phyloP scores from a whole-genome alignment of 768 basidiomycete genomes.

The Lentinula sp. region DNA sequence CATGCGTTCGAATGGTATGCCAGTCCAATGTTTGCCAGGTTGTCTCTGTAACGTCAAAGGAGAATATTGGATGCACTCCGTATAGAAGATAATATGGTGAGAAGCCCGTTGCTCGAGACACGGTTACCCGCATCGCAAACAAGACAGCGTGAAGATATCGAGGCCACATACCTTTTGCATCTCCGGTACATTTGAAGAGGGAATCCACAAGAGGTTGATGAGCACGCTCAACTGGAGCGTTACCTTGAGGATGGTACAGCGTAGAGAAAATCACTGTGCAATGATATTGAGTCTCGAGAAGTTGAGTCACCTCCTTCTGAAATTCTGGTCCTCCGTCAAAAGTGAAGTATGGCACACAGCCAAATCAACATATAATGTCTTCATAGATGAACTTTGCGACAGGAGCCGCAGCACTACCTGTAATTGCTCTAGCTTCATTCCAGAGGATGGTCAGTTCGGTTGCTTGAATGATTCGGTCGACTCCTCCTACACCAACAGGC shows the following conservation, averaged over 20 bases:
- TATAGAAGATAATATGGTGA: constrained; percentile 25
- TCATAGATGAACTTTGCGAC: constrained; percentile 24
- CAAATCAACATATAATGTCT: constrained; percentile 20
- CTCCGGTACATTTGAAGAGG: constrained; percentile 14
- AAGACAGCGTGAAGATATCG: constrained; percentile 16
- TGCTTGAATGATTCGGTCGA: constrained; percentile 20
- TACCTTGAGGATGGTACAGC: constrained; percentile 14
- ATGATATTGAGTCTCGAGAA: constrained; percentile 17
- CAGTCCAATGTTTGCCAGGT: constrained; percentile 23
- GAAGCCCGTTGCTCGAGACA: constrained; percentile 20
- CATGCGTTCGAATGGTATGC: constrained; percentile 13
- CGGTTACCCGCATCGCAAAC: constrained; percentile 19
- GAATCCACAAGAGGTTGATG: constrained; percentile 19
- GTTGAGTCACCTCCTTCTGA: constrained; percentile 14
- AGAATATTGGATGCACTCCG: constrained; percentile 20
- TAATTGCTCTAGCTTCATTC: constrained; percentile 15
- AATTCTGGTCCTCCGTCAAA: constrained; percentile 26
- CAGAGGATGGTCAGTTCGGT: constrained; percentile 15
- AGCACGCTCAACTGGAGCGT: constrained; percentile 22
- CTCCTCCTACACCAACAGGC: constrained; percentile 15
- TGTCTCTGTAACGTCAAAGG: constrained; percentile 20
- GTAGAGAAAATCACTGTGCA: constrained; percentile 16
- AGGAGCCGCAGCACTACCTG: constrained; percentile 4
- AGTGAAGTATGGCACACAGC: constrained; percentile 12
- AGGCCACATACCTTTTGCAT: constrained; percentile 19